Conservation (phyloP, 768 basidiomycete genomes). For the Daedaleopsis nitida region DNA sequence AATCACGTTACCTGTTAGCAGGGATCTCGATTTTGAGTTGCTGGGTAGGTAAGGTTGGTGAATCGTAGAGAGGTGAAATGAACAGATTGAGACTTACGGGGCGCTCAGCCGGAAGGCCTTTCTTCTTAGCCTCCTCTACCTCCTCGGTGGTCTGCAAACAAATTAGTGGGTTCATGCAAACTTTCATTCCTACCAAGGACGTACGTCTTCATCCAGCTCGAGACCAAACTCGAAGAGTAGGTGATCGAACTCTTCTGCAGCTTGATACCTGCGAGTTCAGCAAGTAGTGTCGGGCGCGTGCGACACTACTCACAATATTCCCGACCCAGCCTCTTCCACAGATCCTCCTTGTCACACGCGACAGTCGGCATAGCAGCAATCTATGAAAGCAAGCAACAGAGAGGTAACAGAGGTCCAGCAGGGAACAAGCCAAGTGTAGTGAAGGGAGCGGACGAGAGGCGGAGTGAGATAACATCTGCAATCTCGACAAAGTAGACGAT, state of each 20-base stretch:
- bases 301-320: constrained; percentile 65
- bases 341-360: constrained; percentile 92
- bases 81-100: constrained; percentile 52
- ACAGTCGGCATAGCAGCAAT: constrained; percentile 80
- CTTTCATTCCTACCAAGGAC: constrained; percentile 30
- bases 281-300: constrained; percentile 18
- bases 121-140: constrained; percentile 78
- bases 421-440: background rate
- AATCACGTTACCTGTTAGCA: constrained; percentile 75
- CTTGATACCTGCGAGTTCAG: constrained; percentile 43
- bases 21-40: constrained; percentile 99
- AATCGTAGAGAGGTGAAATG: background rate
- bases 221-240: constrained; percentile 97
- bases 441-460: background rate
- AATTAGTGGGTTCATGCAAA: background rate
- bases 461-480: background rate
- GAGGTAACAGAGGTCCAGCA: background rate
- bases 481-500: background rate
- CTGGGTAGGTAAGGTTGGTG: constrained; percentile 39
- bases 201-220: constrained; percentile 96
- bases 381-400: background rate
- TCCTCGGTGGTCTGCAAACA: constrained; percentile 78
- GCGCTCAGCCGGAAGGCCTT: constrained; percentile 82
- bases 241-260: constrained; percentile 91
- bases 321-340: constrained; percentile 83